Evolutionary conservation across 2,329 filamentous ascomycete genomes (phyloP).

Genomic region (Colletotrichum theobromicola): DNA sequence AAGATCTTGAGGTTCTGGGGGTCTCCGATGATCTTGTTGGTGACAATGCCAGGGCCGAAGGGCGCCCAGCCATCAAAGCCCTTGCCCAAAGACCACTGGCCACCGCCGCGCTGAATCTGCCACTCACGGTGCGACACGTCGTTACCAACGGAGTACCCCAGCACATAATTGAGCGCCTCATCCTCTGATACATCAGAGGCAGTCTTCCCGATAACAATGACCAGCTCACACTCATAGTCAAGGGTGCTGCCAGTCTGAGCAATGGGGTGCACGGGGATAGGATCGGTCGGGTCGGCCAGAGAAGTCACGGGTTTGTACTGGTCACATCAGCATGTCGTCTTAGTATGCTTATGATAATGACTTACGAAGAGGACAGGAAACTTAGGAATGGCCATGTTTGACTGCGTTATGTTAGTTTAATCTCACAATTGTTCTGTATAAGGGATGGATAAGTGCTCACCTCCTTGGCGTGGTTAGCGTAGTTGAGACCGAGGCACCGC

Average conservation of each 20-base stretch:
- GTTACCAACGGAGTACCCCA: conserved; percentile 78
- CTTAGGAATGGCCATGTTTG: conserved; percentile 71
- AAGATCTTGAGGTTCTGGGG: conserved; percentile 61
- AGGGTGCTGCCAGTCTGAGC: conserved; percentile 71
- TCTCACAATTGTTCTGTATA: background rate
- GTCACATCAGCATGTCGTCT: background rate
- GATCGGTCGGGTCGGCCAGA: conserved; percentile 66
- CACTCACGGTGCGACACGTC: conserved; percentile 83
- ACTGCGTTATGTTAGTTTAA: conserved; percentile 34
- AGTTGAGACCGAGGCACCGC: conserved; percentile 74
- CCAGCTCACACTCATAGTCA: conserved; percentile 84
- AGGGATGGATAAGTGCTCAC: conserved; percentile 28
- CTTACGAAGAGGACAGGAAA: conserved; percentile 74
- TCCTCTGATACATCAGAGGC: conserved; percentile 69
- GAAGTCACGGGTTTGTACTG: conserved; percentile 73
- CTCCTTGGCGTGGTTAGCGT: conserved; percentile 74
- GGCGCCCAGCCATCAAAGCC: conserved; percentile 80
- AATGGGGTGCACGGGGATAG: conserved; percentile 68
- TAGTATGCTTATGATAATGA: background rate
- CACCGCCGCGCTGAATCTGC: conserved; percentile 71
- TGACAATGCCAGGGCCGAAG: conserved; percentile 74
- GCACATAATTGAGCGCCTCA: conserved; percentile 71
- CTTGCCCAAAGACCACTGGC: conserved; percentile 76
- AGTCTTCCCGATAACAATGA: conserved; percentile 73
- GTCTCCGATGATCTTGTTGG: conserved; percentile 56